These are phyloP conservation scores for Dendrobium catenatum DNA, from an alignment of 106 monocot species.

Conservation along the genomic window DNA sequence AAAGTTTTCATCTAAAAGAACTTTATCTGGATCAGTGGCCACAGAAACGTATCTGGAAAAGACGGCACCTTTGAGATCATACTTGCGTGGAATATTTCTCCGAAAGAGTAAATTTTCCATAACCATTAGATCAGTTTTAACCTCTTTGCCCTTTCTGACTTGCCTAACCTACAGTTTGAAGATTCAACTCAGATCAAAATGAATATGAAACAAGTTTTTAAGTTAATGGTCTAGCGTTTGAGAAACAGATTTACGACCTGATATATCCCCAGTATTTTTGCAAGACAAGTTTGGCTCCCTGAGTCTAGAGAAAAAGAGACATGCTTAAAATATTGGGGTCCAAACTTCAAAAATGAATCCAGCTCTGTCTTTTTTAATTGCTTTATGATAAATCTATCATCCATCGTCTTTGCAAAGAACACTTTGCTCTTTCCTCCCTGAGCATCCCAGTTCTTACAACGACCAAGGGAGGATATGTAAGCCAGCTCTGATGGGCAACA, in stretches of 20 bases:
- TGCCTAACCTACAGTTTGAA: constrained; percentile 52
- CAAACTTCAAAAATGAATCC: constrained; percentile 89
- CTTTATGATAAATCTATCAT: constrained; percentile 96
- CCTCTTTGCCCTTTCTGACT: constrained; percentile 64
- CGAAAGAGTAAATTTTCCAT: constrained; percentile 96
- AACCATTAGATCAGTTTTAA: constrained; percentile 74
- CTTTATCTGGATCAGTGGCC: constrained; percentile 31
- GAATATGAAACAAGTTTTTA: constrained; percentile 1
- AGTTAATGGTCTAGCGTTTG: neutral
- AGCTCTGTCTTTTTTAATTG: constrained; percentile 87
- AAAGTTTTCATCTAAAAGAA: constrained; percentile 86
- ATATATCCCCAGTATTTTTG: constrained; percentile 92
- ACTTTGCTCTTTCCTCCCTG: constrained; percentile 97
- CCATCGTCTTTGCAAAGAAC: constrained; percentile 90
- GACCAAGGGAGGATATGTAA: constrained; percentile 79
- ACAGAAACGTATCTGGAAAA: constrained; percentile 58
- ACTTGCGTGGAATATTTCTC: constrained; percentile 53
- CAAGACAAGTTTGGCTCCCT: constrained; percentile 91
- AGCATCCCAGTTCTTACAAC: constrained; percentile 95
- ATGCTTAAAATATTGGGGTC: constrained; percentile 80
- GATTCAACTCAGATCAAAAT: neutral
- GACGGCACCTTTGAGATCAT: constrained; percentile 94
- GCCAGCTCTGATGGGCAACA: constrained; percentile 83
- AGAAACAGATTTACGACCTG: constrained; percentile 36
- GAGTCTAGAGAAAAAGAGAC: constrained; percentile 44